A percentile compares a stretch with the other conserved stretches of the same genome.
Conservation (phyloP, 2,329 filamentous ascomycete genomes). For the Aspergillus sp. region DNA sequence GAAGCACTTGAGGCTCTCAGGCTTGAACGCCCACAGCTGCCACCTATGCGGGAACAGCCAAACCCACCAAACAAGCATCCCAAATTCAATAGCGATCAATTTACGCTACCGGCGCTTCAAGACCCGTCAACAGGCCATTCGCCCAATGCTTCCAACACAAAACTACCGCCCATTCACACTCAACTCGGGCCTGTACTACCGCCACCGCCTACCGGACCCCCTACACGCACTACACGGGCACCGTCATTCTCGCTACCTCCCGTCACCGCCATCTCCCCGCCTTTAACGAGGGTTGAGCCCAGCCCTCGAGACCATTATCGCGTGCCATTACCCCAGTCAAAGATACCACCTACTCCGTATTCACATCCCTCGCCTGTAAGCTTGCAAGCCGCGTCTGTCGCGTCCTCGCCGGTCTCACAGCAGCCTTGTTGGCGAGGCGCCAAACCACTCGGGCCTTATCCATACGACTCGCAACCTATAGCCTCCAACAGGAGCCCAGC, state of each 20-base stretch:
- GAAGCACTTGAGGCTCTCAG: neutral
- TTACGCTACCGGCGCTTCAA: conserved; percentile 40
- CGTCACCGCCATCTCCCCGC: conserved; percentile 25
- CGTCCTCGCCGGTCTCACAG: conserved; percentile 37
- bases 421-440: conserved; percentile 29
- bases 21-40: neutral
- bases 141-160: conserved; percentile 27
- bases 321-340: conserved; percentile 30
- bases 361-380: conserved; percentile 41
- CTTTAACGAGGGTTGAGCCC: conserved; percentile 27
- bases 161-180: conserved; percentile 43
- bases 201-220: conserved; percentile 24
- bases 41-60: neutral
- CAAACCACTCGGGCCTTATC: conserved; percentile 28
- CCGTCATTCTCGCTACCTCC: conserved; percentile 25
- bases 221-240: conserved; percentile 23
- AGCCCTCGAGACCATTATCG: conserved; percentile 32
- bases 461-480: conserved; percentile 28
- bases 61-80: neutral
- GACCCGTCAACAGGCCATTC: conserved; percentile 35
- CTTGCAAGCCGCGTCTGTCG: conserved; percentile 34
- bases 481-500: conserved; percentile 33
- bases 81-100: neutral
- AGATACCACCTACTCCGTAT: conserved; percentile 36
- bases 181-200: conserved; percentile 25